Conservation (phyloP, 2,329 filamentous ascomycete genomes). For the Arthroderma sp. region DNA sequence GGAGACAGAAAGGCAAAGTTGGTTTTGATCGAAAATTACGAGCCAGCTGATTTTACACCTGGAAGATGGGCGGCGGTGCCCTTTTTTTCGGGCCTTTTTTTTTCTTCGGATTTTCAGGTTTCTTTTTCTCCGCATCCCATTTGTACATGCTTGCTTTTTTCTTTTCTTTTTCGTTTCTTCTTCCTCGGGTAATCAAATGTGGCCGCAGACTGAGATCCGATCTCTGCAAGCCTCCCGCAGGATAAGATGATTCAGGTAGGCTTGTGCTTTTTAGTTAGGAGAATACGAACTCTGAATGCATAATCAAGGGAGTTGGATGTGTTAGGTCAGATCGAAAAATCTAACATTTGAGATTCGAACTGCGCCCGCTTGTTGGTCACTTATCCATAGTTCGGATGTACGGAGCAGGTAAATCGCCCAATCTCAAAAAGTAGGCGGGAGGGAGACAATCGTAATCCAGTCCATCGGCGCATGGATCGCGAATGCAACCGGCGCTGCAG, state of each 20-base stretch:
- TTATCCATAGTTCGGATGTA: background rate
- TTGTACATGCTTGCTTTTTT: constrained; percentile 5
- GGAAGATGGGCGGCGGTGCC: constrained; percentile 8
- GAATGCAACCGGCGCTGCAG: background rate
- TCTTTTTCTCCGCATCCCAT: constrained; percentile 4
- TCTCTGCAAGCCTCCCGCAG: constrained; percentile 4
- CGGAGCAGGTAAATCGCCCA: background rate
- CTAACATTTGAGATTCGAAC: background rate
- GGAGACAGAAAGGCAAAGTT: constrained; percentile 14
- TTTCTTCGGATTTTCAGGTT: constrained; percentile 9
- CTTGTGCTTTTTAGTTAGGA: background rate
- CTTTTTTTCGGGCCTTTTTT: constrained; percentile 9
- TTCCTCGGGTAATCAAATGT: constrained; percentile 2
- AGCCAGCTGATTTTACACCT: constrained; percentile 9
- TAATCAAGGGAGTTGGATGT: background rate
- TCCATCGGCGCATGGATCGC: constrained; percentile 3
- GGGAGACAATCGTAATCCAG: constrained; percentile 1
- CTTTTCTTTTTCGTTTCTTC: constrained; percentile 5
- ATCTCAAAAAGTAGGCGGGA: background rate
- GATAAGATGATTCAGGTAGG: background rate
- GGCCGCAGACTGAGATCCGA: constrained; percentile 2
- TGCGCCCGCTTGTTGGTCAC: background rate
- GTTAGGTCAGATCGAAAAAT: background rate
- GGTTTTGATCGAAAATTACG: constrained; percentile 13
- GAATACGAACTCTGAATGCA: background rate